Evolutionary conservation across 1,284 basidiomycete genomes (phyloP), one percentile per base, ranked within the genome.

Genomic region (Puccinia coronata): DNA sequence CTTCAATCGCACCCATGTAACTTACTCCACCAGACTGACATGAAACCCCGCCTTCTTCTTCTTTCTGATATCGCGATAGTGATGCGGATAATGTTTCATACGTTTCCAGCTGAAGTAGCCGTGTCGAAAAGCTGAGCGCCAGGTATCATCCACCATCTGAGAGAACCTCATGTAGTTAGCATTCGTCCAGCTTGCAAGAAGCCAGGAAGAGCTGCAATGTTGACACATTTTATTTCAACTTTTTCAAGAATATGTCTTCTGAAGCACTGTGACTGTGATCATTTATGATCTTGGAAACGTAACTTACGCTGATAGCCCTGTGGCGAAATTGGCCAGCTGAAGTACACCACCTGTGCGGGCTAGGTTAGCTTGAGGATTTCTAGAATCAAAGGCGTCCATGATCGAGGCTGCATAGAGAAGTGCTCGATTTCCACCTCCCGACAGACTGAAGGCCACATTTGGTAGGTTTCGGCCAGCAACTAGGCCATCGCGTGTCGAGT

Each of bases 341-440:
- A 78, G 61, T 16, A 78, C 41, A 25, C 76, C 76, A 34, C 65
- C 76, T 34, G 76, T 78, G 2, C 76, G 43, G 23, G 61, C 51
- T 57, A 57, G 23, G 34, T 36, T 41, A 23, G 76, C 76, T 11
- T 41, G 41, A 28, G 61, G 63, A 70, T 78, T 78, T 47, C 65
- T 53, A 25, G 49, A 23, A 47, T 78, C 76, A 51, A 78, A 78
- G 12, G 76, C 65, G 65, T 78, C 51, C 53, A 78, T 31, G 36
- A 78, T 47, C 39, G 63, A 67, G 18, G 76, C 63, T 12, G 49
- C 28, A 57, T 69, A 78, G 23, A 78, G 65, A 2, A 70, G 63
- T 57, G 76, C 76, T 36, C 76, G 76, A 70, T 78, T 69, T 57
- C 76, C 76, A 28, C 76, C 76, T 63, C 76, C 76, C 18, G 76